A percentile compares a stretch with the other conserved stretches of the same genome.
phyloP scores from a whole-genome alignment of 2,329 filamentous ascomycete genomes.

The Alternaria rosae region DNA sequence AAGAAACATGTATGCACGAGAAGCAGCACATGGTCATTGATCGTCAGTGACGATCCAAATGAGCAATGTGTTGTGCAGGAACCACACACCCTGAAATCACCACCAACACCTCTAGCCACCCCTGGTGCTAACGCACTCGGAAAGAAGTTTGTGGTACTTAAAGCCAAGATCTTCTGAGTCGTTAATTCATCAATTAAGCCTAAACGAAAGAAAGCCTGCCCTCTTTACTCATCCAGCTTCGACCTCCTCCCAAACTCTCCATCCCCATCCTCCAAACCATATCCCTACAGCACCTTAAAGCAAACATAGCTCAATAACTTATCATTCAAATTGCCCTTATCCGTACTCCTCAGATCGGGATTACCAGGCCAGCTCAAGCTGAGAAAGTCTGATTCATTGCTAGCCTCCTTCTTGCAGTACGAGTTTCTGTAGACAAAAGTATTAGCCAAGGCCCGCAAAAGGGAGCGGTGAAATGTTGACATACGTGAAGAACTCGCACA shows the following conservation, averaged over 20 bases:
- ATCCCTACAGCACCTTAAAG: neutral
- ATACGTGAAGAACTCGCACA: slow-evolving; percentile 41
- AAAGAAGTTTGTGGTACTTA: accelerated
- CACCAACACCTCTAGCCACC: too few species aligned
- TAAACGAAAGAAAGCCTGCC: too few species aligned
- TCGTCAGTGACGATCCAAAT: neutral
- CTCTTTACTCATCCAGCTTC: too few species aligned
- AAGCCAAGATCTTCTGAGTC: neutral
- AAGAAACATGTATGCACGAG: neutral
- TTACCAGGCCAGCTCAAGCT: slow-evolving; percentile 21
- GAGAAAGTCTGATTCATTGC: slow-evolving; percentile 18
- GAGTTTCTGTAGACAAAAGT: slow-evolving; percentile 19
- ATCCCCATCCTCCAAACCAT: neutral
- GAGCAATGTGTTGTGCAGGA: too few species aligned
- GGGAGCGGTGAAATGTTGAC: too few species aligned
- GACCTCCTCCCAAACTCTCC: neutral
- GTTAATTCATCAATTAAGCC: neutral
- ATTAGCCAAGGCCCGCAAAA: too few species aligned
- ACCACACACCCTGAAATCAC: accelerated
- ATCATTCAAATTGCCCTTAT: slow-evolving; percentile 31
- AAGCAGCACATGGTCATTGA: neutral
- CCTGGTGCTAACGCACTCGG: too few species aligned
- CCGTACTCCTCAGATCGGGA: slow-evolving; percentile 22
- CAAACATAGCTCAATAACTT: slow-evolving; percentile 22
- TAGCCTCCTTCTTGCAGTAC: neutral